Evolutionary conservation across 805 yeast genomes (phyloP), one percentile per base, ranked within the genome.

Genomic region (Priceomyces carsonii): DNA sequence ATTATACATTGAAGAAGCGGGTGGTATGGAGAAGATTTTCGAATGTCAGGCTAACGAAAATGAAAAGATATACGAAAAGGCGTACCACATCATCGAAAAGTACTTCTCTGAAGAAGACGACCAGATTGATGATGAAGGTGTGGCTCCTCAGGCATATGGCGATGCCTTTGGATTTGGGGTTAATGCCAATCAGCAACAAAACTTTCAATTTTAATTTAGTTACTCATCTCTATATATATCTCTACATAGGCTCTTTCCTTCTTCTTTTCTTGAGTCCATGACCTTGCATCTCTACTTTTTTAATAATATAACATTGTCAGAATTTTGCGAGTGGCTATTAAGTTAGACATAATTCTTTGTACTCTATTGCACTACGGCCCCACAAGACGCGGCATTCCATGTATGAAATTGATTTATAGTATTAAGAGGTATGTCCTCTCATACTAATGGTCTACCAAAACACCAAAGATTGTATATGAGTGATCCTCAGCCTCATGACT

Each of bases 1-100:
- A 18, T 75, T 89, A 44, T 88, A 67, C 67, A 85, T 93, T 57
- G 99, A 93, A 69, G 97, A 91, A 62, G 97, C 97, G 28, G 98
- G 97, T 53, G 99, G 99, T 44, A 84, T 89, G 80, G 98, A 93
- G 63, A 90, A 87, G 71, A 91, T 93, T 52, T 84, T 85, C 63
- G 88, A 86, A 43, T 85, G 95, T 60, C 99, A 93, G 73, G 79
- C 76, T 59, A 89, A 87, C 66, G 86, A 81, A 55, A 93, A 91
- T 65, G 95, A 91, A 59, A 86, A 83, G 57, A 86, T 93, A 55
- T 93, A 93, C 66, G 79, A 85, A 59, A 90, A 89, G 69, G 95
- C 98, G 21, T 93, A 77, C 69, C 71, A 71, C 48, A 87, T 93
- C 55, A 89, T 93, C 63, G 95, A 87, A 57, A 87, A 85, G 50